phyloP scores from a whole-genome alignment of 192 early-diverging fungal species.

The Cetraspora pellucida region DNA sequence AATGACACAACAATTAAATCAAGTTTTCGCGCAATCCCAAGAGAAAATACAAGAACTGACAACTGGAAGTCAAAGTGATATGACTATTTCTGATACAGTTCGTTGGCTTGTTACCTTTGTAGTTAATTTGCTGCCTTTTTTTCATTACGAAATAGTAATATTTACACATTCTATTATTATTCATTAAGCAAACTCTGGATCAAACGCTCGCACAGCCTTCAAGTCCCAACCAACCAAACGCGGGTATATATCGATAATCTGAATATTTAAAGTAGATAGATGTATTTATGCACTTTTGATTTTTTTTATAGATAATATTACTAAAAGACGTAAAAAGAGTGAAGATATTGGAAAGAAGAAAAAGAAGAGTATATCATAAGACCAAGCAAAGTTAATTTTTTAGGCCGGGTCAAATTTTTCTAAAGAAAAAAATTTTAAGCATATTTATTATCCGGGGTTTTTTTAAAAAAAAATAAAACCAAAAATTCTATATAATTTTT shows the following conservation, averaged over 20 bases:
- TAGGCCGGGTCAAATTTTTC: no score
- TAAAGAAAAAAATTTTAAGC: no score
- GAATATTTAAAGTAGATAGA: not conserved
- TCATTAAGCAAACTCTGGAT: no score
- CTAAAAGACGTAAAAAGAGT: constrained; percentile 21
- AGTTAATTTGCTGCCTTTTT: not conserved
- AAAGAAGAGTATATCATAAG: constrained; percentile 19
- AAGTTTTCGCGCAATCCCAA: not conserved
- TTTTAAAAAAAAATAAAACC: no score
- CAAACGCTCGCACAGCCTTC: no score
- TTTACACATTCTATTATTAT: no score
- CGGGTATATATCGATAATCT: not conserved
- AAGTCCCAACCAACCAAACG: not conserved
- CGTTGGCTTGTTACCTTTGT: not conserved
- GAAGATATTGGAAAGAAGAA: constrained; percentile 25
- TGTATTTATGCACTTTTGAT: constrained; percentile 2
- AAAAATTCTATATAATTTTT: no score
- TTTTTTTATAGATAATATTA: constrained; percentile 7
- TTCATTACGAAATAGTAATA: no score
- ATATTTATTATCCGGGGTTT: no score
- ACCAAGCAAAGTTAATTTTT: no score
- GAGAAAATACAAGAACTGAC: not conserved
- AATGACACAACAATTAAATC: not conserved
- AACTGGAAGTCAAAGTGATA: not conserved
- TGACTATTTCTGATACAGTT: not conserved